Evolutionary conservation across 176 grass and related monocot genomes (phyloP).

Genomic region (Carex littledalei): DNA sequence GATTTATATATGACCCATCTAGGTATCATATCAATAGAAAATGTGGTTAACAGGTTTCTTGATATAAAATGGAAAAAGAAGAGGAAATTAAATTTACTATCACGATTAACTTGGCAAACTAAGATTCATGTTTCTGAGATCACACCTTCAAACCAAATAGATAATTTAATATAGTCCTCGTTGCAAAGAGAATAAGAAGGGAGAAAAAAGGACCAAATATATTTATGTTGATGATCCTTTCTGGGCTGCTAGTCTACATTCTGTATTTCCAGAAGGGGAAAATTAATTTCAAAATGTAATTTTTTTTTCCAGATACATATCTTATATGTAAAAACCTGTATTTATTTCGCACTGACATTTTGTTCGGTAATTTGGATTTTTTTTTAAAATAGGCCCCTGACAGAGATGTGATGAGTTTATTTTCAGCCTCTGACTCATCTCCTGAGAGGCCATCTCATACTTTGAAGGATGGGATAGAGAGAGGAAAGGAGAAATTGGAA

Average conservation of each 20-base stretch:
- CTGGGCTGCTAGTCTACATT: background rate
- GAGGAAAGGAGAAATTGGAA: conserved; percentile 7
- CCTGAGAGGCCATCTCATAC: conserved; percentile 32
- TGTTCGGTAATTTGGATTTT: background rate
- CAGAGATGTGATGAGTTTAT: conserved; percentile 38
- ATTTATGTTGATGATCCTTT: background rate
- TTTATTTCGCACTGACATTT: background rate
- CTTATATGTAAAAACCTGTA: background rate
- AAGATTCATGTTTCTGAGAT: background rate
- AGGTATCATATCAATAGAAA: background rate
- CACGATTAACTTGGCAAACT: background rate
- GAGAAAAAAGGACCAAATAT: too few species aligned
- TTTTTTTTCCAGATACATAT: background rate
- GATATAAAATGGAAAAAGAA: background rate
- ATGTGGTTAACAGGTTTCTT: background rate
- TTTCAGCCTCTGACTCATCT: conserved; percentile 59
- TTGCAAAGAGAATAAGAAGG: too few species aligned
- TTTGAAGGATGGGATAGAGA: conserved; percentile 13
- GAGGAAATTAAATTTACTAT: background rate
- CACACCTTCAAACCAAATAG: background rate
- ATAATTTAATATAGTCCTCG: too few species aligned
- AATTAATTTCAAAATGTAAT: background rate
- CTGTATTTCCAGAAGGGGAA: background rate
- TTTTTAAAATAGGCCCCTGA: conserved; percentile 44
- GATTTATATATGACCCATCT: background rate